Evolutionary conservation across 75 land plant genomes (phyloP), one percentile per base, ranked within the genome.

Genomic region (Larix kaempferi): DNA sequence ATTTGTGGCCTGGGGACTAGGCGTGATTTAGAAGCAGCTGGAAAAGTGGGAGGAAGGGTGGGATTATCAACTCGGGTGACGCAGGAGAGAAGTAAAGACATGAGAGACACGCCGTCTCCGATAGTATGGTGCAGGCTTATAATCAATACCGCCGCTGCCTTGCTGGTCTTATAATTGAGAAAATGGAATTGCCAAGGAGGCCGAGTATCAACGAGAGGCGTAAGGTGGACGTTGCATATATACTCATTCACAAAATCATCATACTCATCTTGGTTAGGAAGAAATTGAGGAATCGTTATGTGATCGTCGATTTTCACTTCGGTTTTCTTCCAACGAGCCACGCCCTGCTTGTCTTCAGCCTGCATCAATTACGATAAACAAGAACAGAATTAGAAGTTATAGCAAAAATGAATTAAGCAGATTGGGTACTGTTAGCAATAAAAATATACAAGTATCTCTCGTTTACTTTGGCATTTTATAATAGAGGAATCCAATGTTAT

Each of bases 101-200:
- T 73, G 29, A 73, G 57, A 22, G 74, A 73, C 3, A 22, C 23
- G 0, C 74, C 74, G 41, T 73, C 74, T 23, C 74, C 74, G 21
- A 71, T 7, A n/a, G 52, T 19, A 71, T 71, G 73, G 21, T 71
- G 52, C 10, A 71, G 21, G 23, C 19, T 72, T 3, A 72, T 2
- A 3, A 72, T 23, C 26, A 72, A 0, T 13, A 25, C 41, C 2
- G 74, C 11, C 19, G 33, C 55, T 14, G 25, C 52, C 6, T n/a
- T 22, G 11, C 52, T 72, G 74, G 74, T 72, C 10, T 41, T 41
- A 25, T 72, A 72, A 49, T 72, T 72, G 23, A 72, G 52, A 12
- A 72, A n/a, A 49, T 72, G 74, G 55, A 72, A 72, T 49, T 72
- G 41, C 74, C 74, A 72, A 10, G 19, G 74, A 41, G 74, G 74